phyloP scores from a whole-genome alignment of 2,329 filamentous ascomycete species.

The Aciculosporium take region DNA sequence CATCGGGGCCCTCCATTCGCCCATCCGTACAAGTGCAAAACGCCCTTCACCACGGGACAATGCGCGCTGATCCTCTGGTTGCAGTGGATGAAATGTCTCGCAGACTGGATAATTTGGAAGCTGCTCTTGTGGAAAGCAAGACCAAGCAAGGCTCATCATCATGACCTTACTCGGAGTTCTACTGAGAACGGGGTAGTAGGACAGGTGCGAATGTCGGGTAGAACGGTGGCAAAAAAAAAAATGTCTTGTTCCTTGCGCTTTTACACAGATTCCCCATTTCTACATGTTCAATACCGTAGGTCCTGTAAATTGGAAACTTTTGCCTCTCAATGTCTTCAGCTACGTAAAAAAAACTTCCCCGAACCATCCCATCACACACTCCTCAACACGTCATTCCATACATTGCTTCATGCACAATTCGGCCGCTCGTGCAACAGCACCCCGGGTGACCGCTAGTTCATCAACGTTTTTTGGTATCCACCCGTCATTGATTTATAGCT shows the following conservation, averaged over 20 bases:
- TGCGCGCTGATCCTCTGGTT: slow-evolving; percentile 7
- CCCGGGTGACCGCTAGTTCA: background rate
- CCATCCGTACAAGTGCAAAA: background rate
- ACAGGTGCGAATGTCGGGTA: background rate
- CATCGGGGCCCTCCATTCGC: too few species aligned
- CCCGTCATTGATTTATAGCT: slow-evolving; percentile 15
- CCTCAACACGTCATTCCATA: background rate
- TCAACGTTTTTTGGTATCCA: slow-evolving; percentile 1
- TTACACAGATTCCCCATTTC: background rate
- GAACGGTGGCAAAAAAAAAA: background rate
- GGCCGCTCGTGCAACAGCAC: background rate
- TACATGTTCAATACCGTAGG: background rate
- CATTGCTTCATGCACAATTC: background rate
- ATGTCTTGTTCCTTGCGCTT: background rate
- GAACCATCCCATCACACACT: background rate
- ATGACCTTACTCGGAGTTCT: background rate
- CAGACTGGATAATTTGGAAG: slow-evolving; percentile 70
- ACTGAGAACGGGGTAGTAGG: too few species aligned
- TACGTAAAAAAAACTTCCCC: background rate
- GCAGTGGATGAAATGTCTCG: slow-evolving; percentile 90
- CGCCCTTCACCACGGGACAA: background rate
- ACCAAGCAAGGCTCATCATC: slow-evolving; percentile 26
- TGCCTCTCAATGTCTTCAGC: background rate
- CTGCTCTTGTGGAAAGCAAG: slow-evolving; percentile 48
- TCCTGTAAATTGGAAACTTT: background rate